Base-by-base conservation (phyloP, 2,329 filamentous ascomycete species). In the Clarireedia paspali region DNA sequence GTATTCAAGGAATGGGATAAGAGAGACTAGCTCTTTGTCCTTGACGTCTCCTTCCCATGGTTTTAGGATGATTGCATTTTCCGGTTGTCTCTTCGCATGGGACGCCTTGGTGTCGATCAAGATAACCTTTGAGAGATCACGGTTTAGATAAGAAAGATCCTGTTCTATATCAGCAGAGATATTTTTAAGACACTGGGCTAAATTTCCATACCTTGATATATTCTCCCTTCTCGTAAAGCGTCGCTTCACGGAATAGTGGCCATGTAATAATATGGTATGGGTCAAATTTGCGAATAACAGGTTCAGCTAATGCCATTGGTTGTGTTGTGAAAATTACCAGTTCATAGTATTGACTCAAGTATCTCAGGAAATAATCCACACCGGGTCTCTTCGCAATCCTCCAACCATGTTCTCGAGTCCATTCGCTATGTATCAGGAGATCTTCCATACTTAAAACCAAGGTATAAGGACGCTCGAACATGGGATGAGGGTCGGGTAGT, bases 1-100 rank as follows among this genome's bases (percentile, higher is more conserved):
- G 73, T 96, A 97, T 75, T 99, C 94, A 60, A 99, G 84, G 83
- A 99, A 96, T 12, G 94, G 94, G 57, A 99, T 95, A 49, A 96
- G 77, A 4, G 85, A 82, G 23, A 99, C 88, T 10, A 99, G 85
- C 47, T 90, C 89, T 69, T 85, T 90, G 72, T 99, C 92, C 65
- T 85, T 82, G 47, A 84, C 73, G 63, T 95, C 81, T 36, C 94
- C 94, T 55, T 80, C 88, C 94, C 94, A 99, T 65, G 91, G 91
- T 30, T 90, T 84, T 30, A 99, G 77, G 47, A 97, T 76, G 63
- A 99, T 94, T 62, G 94, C 90, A 72, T 99, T 99, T 67, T 96
- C 90, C n/a, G 94, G 94, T 69, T 99, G 94, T 62, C 87, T 82
- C 66, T 88, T 87, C 59, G 92, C 89, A 67, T 96, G 90, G 42